These are phyloP conservation scores for Puccinia coronata DNA, from an alignment of 1,284 basidiomycete genomes.

Conservation along the genomic window DNA sequence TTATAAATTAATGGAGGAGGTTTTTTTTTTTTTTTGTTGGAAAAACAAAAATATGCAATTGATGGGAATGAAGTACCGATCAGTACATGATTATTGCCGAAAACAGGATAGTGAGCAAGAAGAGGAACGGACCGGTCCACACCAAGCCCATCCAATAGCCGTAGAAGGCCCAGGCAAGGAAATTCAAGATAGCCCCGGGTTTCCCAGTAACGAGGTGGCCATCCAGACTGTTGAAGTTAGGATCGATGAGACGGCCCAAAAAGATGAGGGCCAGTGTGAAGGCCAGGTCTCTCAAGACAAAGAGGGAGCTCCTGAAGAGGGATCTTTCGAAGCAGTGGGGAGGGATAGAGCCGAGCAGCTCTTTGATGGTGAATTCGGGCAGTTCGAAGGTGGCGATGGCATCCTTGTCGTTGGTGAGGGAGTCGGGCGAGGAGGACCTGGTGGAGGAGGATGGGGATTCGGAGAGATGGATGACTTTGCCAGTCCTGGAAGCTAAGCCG, in stretches of 20 bases:
- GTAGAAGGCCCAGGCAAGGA: conserved; percentile 67
- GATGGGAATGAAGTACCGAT: background rate
- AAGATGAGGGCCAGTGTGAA: conserved; percentile 29
- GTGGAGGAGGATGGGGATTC: conserved; percentile 24
- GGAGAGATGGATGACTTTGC: conserved; percentile 38
- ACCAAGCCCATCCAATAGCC: conserved; percentile 47
- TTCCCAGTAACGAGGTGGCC: conserved; percentile 19
- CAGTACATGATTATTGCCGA: background rate
- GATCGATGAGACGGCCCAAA: conserved; percentile 33
- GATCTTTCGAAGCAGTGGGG: conserved; percentile 88
- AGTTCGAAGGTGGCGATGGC: conserved; percentile 7
- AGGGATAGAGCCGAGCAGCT: conserved; percentile 81
- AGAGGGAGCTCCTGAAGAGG: conserved; percentile 76
- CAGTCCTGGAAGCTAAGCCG: background rate
- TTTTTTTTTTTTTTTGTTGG: too few relatives aligned
- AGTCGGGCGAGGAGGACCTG: conserved; percentile 37
- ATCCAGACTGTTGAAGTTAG: conserved; percentile 25
- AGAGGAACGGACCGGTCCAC: conserved; percentile 37
- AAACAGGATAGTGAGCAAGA: background rate
- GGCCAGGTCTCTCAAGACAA: conserved; percentile 62
- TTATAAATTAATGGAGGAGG: too few relatives aligned
- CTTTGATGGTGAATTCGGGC: conserved; percentile 70
- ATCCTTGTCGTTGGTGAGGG: background rate
- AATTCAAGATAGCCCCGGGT: conserved; percentile 38
- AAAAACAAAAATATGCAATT: background rate